These are phyloP conservation scores for Penicillium sclerotigenum DNA, from an alignment of 2,329 filamentous ascomycete genomes.

Conservation along the genomic window DNA sequence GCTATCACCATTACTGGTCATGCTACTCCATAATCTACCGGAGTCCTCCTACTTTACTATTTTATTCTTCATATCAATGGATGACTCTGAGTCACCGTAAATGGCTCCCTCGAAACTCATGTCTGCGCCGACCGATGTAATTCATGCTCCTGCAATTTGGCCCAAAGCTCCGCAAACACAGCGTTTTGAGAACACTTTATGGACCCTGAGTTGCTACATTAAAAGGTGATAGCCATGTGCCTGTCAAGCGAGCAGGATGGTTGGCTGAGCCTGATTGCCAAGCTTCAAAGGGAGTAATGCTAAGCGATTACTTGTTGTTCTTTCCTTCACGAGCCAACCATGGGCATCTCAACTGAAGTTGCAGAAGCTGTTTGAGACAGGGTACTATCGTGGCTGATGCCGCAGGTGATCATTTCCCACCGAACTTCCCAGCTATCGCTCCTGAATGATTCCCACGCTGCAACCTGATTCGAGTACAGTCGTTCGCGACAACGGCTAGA, in stretches of 20 bases:
- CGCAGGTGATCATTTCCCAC: neutral
- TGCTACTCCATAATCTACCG: no score
- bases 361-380: neutral
- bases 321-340: neutral
- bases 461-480: neutral
- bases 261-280: constrained; percentile 1
- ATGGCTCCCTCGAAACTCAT: neutral
- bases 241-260: neutral
- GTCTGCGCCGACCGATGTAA: neutral
- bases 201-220: neutral
- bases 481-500: neutral
- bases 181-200: no score
- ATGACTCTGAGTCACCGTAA: neutral
- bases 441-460: neutral
- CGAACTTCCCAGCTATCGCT: neutral
- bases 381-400: neutral
- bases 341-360: neutral
- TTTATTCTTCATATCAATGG: no score
- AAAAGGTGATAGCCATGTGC: neutral
- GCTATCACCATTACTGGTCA: no score
- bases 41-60: no score
- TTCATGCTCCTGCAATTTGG: no score
- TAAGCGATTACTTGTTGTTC: constrained; percentile 3
- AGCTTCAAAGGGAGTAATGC: constrained; percentile 6
- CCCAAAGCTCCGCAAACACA: neutral